phyloP scores from a whole-genome alignment of 345 rosid genomes.

The Pugionium dolabratum region DNA sequence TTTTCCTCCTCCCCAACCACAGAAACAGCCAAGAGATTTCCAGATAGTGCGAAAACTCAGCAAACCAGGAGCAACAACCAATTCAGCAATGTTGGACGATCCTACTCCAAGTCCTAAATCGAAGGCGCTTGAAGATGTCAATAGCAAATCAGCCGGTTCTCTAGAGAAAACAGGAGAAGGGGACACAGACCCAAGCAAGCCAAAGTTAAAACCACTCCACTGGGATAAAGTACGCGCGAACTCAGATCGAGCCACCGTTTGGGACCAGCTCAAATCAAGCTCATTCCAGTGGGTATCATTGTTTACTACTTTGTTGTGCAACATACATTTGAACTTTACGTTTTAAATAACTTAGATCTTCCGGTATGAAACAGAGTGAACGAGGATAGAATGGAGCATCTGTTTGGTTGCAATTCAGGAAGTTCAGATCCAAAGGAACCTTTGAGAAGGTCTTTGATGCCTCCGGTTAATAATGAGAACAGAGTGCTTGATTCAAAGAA shows the following conservation, averaged over 20 bases:
- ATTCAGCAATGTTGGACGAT: slow-evolving; percentile 36
- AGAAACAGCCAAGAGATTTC: slow-evolving; percentile 41
- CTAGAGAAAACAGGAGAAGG: slow-evolving; percentile 61
- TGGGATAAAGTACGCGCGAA: slow-evolving; percentile 99
- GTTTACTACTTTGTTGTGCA: not conserved
- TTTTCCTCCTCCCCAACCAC: slow-evolving; percentile 40
- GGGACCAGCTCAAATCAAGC: slow-evolving; percentile 97
- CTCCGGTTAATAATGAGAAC: slow-evolving; percentile 69
- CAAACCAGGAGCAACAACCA: slow-evolving; percentile 36
- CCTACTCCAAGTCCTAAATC: slow-evolving; percentile 51
- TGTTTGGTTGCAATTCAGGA: slow-evolving; percentile 81
- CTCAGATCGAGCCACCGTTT: slow-evolving; percentile 95
- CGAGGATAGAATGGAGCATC: slow-evolving; percentile 94
- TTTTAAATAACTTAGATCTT: slow-evolving; percentile 14
- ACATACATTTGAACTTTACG: slow-evolving; percentile 5
- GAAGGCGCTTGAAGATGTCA: slow-evolving; percentile 45
- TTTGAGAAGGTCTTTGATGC: slow-evolving; percentile 63
- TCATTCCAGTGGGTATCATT: slow-evolving; percentile 81
- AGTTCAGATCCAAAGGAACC: slow-evolving; percentile 69
- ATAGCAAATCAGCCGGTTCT: slow-evolving; percentile 36
- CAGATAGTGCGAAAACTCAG: slow-evolving; percentile 15
- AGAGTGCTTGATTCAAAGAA: slow-evolving; percentile 97
- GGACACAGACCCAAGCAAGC: slow-evolving; percentile 70
- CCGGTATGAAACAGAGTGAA: slow-evolving; percentile 56
- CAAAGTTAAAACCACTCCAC: slow-evolving; percentile 87